Base-by-base conservation (phyloP, 2,329 filamentous ascomycete species). In the Paraphaeosphaeria minitans region DNA sequence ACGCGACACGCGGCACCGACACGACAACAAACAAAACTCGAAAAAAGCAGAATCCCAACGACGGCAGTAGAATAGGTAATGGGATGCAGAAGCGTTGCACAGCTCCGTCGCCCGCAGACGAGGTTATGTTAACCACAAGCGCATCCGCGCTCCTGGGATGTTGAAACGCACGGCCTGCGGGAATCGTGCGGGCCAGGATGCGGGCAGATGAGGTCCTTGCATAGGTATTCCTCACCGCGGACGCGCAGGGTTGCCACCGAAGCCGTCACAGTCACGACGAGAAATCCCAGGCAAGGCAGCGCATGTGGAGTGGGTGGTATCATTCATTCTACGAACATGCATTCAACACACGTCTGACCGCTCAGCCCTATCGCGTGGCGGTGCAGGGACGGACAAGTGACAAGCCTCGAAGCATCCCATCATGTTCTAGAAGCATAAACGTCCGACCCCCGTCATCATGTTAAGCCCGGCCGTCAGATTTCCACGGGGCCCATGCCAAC, bases 391-490 rank as follows among this genome's bases (percentile, higher is more conserved):
- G 35, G 31, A 55, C 58, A 46, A 52, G 52, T 48, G 31, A 55
- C 58, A 46, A 52, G 52, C 50, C 55, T 61, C 53, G 56, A 66
- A 61, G 56, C 47, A 59, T 64, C 49, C 29, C 49, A 33, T 47
- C 37, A 55, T 33, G 45, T 69, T 66, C 63, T 64, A 64, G 63
- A 70, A 69, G 61, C 63, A 63, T 59, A 52, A 62, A 58, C 60
- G 51, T 50, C 58, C 52, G 53, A 53, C 35, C 52, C 57, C 49
- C 51, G n/a, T 53, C 31, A 55, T 53, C 29, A 31, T n/a, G 37
- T n/a, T 21, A 51, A 55, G 50, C 50, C 48, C 27, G 31, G 45
- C 29, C 29, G 37, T 56, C 51, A 41, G 16, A 55, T 55, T 22
- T 45, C 31, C 47, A 39, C 37, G 50, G 46, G 24, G 37, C 43